Conservation (phyloP, 2,329 filamentous ascomycete species). For the Bipolaris cookei region DNA sequence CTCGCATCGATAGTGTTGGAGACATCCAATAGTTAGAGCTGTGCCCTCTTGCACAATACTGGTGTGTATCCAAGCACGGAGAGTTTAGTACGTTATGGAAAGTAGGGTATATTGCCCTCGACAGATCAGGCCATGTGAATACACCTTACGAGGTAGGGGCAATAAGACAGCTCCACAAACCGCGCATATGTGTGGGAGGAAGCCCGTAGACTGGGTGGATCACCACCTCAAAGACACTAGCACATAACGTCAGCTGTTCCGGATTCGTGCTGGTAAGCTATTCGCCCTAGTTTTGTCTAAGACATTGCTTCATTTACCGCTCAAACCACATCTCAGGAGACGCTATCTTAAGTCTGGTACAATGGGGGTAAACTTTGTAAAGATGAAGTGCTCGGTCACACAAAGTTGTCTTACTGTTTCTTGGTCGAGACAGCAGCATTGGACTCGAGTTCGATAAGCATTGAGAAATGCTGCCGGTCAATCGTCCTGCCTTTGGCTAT, state of each 20-base stretch:
- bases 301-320: conserved; percentile 1
- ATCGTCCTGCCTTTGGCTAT: background rate
- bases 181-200: background rate
- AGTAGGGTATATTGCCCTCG: background rate
- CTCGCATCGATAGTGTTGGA: background rate
- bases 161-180: background rate
- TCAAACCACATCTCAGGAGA: background rate
- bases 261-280: background rate
- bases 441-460: conserved; percentile 9
- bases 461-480: background rate
- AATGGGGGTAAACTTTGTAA: background rate
- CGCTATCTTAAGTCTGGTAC: background rate
- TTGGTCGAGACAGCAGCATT: background rate
- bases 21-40: background rate
- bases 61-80: background rate
- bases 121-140: background rate
- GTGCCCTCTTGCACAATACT: background rate
- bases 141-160: background rate
- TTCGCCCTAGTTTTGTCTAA: background rate
- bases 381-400: background rate
- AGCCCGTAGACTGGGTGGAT: background rate
- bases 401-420: background rate
- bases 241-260: background rate
- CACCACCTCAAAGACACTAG: background rate
- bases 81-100: background rate